Percentiles rank a stretch among this genome's conserved stretches.
These are phyloP conservation scores for Linum usitatissimum DNA, from an alignment of 345 rosid genomes.

Conservation along the genomic window DNA sequence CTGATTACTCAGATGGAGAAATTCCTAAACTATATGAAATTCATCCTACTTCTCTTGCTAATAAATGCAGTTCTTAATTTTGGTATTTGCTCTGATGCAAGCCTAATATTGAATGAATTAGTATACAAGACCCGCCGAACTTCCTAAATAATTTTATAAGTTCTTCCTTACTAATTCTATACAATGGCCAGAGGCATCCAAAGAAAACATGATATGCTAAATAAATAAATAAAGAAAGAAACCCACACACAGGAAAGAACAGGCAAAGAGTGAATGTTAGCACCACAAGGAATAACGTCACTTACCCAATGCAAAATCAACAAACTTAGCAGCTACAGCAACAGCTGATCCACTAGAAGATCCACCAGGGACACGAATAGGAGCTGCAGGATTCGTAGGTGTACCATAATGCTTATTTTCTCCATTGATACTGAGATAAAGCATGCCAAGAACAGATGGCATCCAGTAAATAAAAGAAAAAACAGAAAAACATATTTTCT, in stretches of 20 bases:
- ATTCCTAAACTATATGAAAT: too few species aligned
- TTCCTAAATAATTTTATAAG: background rate
- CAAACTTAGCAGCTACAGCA: conserved; percentile 75
- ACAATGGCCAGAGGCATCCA: background rate
- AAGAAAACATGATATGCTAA: too few species aligned
- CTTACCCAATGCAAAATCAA: conserved; percentile 79
- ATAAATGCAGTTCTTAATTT: too few species aligned
- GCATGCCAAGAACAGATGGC: conserved; percentile 6
- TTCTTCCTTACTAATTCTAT: background rate
- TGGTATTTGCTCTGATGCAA: too few species aligned
- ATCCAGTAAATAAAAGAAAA: conserved; percentile 3
- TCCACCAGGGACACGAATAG: conserved; percentile 74
- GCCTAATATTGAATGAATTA: background rate
- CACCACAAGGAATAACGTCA: background rate
- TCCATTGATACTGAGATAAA: conserved; percentile 47
- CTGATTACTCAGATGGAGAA: too few species aligned
- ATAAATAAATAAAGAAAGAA: too few species aligned
- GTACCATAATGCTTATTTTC: conserved; percentile 81
- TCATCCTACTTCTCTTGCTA: too few species aligned
- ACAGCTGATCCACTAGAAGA: conserved; percentile 92
- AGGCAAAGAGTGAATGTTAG: background rate
- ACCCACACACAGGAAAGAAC: background rate
- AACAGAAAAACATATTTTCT: background rate
- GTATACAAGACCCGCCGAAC: background rate
- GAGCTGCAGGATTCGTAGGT: conserved; percentile 63